Conservation (phyloP, 805 yeast species). For the Myxozyma kluyveri region DNA sequence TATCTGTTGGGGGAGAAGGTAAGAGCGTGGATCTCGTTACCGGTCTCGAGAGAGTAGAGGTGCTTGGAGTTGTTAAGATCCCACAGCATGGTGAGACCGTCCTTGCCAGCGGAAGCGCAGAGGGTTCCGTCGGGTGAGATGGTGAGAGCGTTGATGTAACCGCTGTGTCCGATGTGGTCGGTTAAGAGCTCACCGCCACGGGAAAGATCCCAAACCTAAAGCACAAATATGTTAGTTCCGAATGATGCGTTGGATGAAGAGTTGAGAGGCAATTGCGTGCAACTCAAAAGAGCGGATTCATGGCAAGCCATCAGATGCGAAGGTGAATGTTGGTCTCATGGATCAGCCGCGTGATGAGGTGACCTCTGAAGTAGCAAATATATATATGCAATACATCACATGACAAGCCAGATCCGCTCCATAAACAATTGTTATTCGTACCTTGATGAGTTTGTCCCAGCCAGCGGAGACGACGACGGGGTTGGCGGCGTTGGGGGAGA, state of each 20-base stretch:
- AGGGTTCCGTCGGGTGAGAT: constrained; percentile 99
- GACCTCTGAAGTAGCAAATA: constrained; percentile 99
- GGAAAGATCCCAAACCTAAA: constrained; percentile 93
- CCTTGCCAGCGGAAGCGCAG: constrained; percentile 99
- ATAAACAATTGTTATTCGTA: constrained; percentile 49
- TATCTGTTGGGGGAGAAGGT: constrained; percentile 99
- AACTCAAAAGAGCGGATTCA: neutral
- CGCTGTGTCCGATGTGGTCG: constrained; percentile 99
- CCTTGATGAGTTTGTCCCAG: constrained; percentile 98
- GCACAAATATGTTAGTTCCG: neutral
- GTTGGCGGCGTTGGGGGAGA: constrained; percentile 69
- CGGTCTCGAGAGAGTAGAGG: constrained; percentile 89
- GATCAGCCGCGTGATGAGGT: constrained; percentile 45
- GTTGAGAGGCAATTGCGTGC: neutral
- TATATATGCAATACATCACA: constrained; percentile 36
- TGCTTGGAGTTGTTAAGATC: constrained; percentile 81
- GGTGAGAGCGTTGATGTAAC: constrained; percentile 95
- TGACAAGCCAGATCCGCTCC: constrained; percentile 5
- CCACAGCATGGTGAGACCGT: constrained; percentile 98
- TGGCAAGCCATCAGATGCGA: constrained; percentile 77
- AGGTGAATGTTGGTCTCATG: constrained; percentile 99
- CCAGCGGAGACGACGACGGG: constrained; percentile 92
- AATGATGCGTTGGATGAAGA: too few species aligned
- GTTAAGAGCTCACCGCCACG: constrained; percentile 79
- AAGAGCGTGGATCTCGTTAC: constrained; percentile 95